These are phyloP conservation scores for Graphilbum ipis-grandicollis DNA, from an alignment of 2,329 filamentous ascomycete species.

Conservation along the genomic window DNA sequence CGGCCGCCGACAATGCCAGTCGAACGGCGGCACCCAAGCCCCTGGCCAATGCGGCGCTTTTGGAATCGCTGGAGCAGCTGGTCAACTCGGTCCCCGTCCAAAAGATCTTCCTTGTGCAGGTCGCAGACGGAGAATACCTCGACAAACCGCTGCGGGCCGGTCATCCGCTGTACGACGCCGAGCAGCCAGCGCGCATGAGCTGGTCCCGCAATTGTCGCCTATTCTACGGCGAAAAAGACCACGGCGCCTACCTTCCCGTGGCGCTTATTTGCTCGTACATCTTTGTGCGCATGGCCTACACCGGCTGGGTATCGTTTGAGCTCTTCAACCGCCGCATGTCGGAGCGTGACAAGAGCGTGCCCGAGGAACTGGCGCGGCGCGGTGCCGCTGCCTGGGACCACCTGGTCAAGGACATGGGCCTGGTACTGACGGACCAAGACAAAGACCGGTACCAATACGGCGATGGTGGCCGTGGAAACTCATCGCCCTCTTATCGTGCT, in stretches of 20 bases:
- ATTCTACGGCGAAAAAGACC: slow-evolving; percentile 37
- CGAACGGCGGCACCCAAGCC: slow-evolving; percentile 25
- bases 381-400: slow-evolving; percentile 32
- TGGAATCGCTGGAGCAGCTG: slow-evolving; percentile 27
- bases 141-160: slow-evolving; percentile 25
- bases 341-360: slow-evolving; percentile 23
- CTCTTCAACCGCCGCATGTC: slow-evolving; percentile 36
- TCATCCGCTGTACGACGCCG: slow-evolving; percentile 33
- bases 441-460: too few relatives aligned
- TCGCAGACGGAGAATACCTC: slow-evolving; percentile 42
- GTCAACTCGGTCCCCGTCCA: slow-evolving; percentile 25
- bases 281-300: slow-evolving; percentile 34
- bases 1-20: slow-evolving; percentile 26
- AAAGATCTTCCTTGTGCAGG: slow-evolving; percentile 45
- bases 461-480: too few relatives aligned
- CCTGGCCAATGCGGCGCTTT: slow-evolving; percentile 24
- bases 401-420: slow-evolving; percentile 3
- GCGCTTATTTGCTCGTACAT: slow-evolving; percentile 33
- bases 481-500: too few relatives aligned
- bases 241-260: slow-evolving; percentile 41
- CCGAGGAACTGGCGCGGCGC: slow-evolving; percentile 31
- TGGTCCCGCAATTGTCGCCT: slow-evolving; percentile 46
- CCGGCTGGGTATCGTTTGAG: slow-evolving; percentile 42
- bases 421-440: too few relatives aligned
- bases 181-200: slow-evolving; percentile 40